Evolutionary conservation across 192 early-diverging fungal species (phyloP).

Genomic region (Umbelopsis vinacea): DNA sequence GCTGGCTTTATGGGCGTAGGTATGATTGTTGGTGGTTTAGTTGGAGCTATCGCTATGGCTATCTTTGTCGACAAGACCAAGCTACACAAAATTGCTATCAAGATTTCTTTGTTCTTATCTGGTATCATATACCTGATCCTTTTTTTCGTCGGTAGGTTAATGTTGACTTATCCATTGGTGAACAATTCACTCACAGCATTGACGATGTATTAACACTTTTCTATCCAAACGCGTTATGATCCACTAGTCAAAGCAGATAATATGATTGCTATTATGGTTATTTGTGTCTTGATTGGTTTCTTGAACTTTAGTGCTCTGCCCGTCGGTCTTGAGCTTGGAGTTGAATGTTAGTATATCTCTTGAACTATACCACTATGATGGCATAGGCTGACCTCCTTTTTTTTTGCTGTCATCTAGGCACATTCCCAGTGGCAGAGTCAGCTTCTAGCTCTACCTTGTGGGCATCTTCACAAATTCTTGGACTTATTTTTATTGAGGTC

Average conservation of each 20-base stretch:
- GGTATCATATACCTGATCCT: conserved; percentile 50
- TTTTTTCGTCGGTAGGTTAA: conserved; percentile 46
- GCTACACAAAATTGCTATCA: conserved; percentile 51
- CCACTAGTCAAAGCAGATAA: conserved; percentile 45
- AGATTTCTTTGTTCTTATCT: conserved; percentile 47
- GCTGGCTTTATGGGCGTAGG: conserved; percentile 60
- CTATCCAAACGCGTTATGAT: not conserved
- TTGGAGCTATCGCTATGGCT: conserved; percentile 56
- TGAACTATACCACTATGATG: not conserved
- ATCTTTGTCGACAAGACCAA: conserved; percentile 61
- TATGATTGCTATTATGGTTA: conserved; percentile 21
- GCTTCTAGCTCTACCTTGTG: conserved; percentile 41
- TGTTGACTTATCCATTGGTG: not conserved
- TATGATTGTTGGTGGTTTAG: conserved; percentile 61
- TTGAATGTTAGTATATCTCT: conserved; percentile 35
- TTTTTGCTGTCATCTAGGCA: conserved; percentile 21
- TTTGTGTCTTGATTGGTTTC: conserved; percentile 38
- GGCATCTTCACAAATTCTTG: conserved; percentile 36
- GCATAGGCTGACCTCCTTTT: not conserved
- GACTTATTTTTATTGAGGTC: conserved; percentile 30
- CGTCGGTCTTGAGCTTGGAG: conserved; percentile 40
- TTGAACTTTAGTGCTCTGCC: conserved; percentile 40
- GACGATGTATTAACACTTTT: not conserved
- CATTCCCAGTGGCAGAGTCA: conserved; percentile 41
- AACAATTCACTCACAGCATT: too few relatives aligned